phyloP scores from a whole-genome alignment of 192 early-diverging fungal species.

The Entomortierella lignicola region DNA sequence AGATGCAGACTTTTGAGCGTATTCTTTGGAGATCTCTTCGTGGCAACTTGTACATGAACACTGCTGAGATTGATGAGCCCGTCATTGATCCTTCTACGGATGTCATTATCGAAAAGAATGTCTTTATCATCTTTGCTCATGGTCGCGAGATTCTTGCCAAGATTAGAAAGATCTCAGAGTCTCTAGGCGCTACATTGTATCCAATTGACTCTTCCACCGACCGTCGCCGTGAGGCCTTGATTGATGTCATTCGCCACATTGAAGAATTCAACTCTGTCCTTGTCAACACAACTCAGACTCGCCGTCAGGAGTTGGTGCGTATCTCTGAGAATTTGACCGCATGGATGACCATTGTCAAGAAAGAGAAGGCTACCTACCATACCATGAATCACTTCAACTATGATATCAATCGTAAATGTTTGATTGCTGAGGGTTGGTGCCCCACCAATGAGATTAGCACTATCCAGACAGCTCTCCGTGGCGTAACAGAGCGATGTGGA shows the following conservation, averaged over 20 bases:
- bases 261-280: conserved; percentile 91
- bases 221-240: conserved; percentile 84
- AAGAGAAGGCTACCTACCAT: conserved; percentile 98
- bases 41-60: conserved; percentile 97
- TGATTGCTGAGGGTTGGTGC: conserved; percentile 99
- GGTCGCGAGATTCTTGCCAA: conserved; percentile 90
- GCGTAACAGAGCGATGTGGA: conserved; percentile 78
- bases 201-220: conserved; percentile 85
- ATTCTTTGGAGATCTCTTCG: conserved; percentile 98
- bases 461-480: conserved; percentile 85
- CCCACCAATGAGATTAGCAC: conserved; percentile 86
- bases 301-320: conserved; percentile 84
- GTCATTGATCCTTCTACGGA: conserved; percentile 93
- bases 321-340: conserved; percentile 88
- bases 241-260: conserved; percentile 85
- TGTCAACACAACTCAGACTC: conserved; percentile 85
- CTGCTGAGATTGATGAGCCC: conserved; percentile 94
- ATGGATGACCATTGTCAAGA: conserved; percentile 93
- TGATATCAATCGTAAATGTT: conserved; percentile 90
- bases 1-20: conserved; percentile 93
- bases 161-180: conserved; percentile 94
- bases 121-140: conserved; percentile 99
- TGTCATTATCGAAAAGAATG: conserved; percentile 92
- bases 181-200: conserved; percentile 95
- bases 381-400: conserved; percentile 97